Evolutionary conservation across 192 early-diverging fungal genomes (phyloP).

Genomic region (Coemansia umbellata): DNA sequence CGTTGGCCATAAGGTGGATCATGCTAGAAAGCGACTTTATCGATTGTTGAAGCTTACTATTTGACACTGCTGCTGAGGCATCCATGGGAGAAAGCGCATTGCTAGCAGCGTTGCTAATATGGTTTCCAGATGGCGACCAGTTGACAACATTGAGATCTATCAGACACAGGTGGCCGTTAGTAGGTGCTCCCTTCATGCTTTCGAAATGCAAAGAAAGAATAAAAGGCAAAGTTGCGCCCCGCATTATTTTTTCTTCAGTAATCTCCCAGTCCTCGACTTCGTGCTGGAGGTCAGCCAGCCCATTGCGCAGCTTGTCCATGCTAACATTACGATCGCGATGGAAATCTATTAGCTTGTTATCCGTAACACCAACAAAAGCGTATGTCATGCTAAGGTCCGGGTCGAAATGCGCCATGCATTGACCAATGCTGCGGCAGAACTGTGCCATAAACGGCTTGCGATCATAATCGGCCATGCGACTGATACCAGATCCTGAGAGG

Average conservation of each 20-base stretch:
- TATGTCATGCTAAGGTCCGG: conserved; percentile 51
- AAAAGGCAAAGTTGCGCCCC: conserved; percentile 42
- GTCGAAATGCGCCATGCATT: conserved; percentile 34
- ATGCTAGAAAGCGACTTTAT: conserved; percentile 20
- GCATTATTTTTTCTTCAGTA: conserved; percentile 31
- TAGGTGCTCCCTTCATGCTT: conserved; percentile 32
- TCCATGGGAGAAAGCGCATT: not conserved
- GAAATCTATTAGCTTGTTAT: conserved; percentile 41
- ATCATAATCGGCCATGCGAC: conserved; percentile 37
- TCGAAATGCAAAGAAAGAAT: conserved; percentile 49
- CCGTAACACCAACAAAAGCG: conserved; percentile 45
- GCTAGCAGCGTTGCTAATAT: not conserved
- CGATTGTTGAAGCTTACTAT: conserved; percentile 32
- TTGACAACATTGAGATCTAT: conserved; percentile 34
- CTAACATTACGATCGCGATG: conserved; percentile 34
- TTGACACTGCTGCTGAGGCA: not conserved
- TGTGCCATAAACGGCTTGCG: conserved; percentile 29
- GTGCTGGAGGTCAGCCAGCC: conserved; percentile 42
- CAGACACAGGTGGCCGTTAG: conserved; percentile 43
- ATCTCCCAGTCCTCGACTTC: conserved; percentile 50
- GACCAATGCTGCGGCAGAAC: conserved; percentile 23
- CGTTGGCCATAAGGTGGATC: conserved; percentile 40
- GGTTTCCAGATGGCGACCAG: conserved; percentile 15
- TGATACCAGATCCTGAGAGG: conserved; percentile 38
- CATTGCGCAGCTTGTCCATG: conserved; percentile 14